Base-by-base conservation (phyloP, 2,329 filamentous ascomycete genomes). In the Talaromyces verruculosus region DNA sequence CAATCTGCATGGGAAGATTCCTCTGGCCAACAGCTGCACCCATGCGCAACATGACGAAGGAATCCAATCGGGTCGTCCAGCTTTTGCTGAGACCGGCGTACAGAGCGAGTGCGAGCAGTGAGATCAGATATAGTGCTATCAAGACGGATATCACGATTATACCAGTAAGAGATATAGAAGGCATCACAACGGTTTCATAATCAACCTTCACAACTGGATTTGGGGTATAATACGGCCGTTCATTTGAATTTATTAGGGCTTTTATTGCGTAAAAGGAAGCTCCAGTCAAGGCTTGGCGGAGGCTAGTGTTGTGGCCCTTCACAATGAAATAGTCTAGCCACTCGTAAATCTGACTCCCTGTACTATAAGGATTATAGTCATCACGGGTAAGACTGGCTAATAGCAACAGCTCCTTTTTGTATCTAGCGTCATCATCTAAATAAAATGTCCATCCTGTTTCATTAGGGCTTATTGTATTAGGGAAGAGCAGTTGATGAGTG, bases 31-130 rank as follows among this genome's bases (percentile, higher is more conserved):
- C 6, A 11, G 61, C 61, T 7, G 61, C 61, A 45, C 61, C 61
- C 61, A 63, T 63, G 37, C 61, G 61, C 49, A 63, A 30, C 61
- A 63, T 63, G 22, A 53, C 51, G 17, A 63, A 63, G 17, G 61
- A 51, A 15, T 63, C 61, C 22, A 63, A 35, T 1, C 47, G 53
- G 55, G 30, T 3, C 10, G 61, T 63, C 61, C 61, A 63, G 49
- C 47, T 39, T 33, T 45, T 25, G 10, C 15, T 22, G 37, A 33
- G 3, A 19, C 37, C 61, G 3, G 61, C 35, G 39, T 63, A 63
- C 25, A 57, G 22, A 30, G 61, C 41, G 8, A 45, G n/a, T 13
- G 43, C 43, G 17, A 47, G 43, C 8, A 47, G 43, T 13, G 43
- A 19, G n/a, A 47, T 47, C 43, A 47, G 4, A 22, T 47, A 47